Percentiles rank a stretch among this genome's conserved stretches.
Conservation (phyloP, 331 rosid genomes). For the Saraca asoca region DNA sequence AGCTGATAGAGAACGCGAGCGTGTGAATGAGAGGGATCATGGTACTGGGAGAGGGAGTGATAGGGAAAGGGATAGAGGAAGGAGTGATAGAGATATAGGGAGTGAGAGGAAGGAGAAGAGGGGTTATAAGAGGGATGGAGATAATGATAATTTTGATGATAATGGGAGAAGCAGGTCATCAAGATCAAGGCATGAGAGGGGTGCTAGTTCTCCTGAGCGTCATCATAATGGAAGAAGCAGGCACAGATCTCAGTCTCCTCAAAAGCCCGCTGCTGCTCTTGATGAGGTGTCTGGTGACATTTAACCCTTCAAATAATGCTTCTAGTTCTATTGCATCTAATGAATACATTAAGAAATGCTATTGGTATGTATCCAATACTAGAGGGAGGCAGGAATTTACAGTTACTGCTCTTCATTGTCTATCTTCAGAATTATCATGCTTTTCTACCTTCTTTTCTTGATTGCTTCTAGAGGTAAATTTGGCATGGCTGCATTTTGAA, state of each 20-base stretch:
- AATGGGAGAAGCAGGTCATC: conserved; percentile 46
- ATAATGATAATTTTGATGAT: conserved; percentile 7
- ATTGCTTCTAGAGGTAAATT: background rate
- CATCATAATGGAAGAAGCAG: conserved; percentile 56
- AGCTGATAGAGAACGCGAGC: conserved; percentile 19
- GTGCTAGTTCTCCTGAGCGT: conserved; percentile 53
- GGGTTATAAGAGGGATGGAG: conserved; percentile 41
- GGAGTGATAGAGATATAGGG: conserved; percentile 50
- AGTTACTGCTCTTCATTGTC: conserved; percentile 1
- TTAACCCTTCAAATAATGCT: conserved; percentile 47
- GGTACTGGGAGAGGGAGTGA: conserved; percentile 23
- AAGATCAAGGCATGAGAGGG: conserved; percentile 58
- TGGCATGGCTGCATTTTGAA: conserved; percentile 15
- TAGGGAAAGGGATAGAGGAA: conserved; percentile 40
- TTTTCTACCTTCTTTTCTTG: background rate
- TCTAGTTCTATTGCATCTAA: background rate
- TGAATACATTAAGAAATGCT: background rate
- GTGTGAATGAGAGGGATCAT: conserved; percentile 43
- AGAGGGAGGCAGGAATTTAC: background rate
- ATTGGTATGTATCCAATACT: background rate
- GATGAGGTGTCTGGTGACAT: conserved; percentile 99
- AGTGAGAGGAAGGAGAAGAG: conserved; percentile 59
- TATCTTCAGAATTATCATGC: background rate
- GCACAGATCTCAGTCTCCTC: conserved; percentile 67
- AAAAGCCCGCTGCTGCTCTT: conserved; percentile 38